A percentile compares a stretch with the other conserved stretches of the same genome.
phyloP scores from a whole-genome alignment of 352 stramenopile genomes.

The Globisporangium canariense region DNA sequence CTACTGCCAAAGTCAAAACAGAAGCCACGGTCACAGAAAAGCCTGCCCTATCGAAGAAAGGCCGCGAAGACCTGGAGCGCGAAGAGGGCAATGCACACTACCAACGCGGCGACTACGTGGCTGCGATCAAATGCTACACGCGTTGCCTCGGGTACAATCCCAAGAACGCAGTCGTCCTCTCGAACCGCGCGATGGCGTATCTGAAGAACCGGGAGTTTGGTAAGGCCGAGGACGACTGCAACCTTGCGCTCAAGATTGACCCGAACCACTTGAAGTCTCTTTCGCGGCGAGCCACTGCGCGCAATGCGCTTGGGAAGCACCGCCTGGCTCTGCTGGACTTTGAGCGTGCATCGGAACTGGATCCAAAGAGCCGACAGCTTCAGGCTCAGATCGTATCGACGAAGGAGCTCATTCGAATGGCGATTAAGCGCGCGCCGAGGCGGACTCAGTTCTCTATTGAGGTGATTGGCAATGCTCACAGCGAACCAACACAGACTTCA shows the following conservation, averaged over 20 bases:
- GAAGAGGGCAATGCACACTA: conserved; percentile 93
- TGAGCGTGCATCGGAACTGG: conserved; percentile 45
- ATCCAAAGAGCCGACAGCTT: conserved; percentile 76
- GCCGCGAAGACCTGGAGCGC: conserved; percentile 69
- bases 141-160: conserved; percentile 70
- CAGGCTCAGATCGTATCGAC: conserved; percentile 53
- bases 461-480: conserved; percentile 24
- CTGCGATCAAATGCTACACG: conserved; percentile 89
- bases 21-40: background rate
- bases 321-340: conserved; percentile 83
- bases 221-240: conserved; percentile 90
- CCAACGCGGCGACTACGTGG: conserved; percentile 79
- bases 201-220: conserved; percentile 85
- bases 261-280: conserved; percentile 84
- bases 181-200: conserved; percentile 90
- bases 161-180: conserved; percentile 72
- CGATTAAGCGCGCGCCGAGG: conserved; percentile 66
- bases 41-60: conserved; percentile 14
- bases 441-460: conserved; percentile 45
- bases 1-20: background rate
- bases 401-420: conserved; percentile 55
- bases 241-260: conserved; percentile 77
- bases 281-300: conserved; percentile 75
- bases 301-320: conserved; percentile 86
- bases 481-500: conserved; percentile 24